These are phyloP conservation scores for Nicotiana tomentosiformis DNA, from an alignment of 257 asterid species.

Conservation along the genomic window DNA sequence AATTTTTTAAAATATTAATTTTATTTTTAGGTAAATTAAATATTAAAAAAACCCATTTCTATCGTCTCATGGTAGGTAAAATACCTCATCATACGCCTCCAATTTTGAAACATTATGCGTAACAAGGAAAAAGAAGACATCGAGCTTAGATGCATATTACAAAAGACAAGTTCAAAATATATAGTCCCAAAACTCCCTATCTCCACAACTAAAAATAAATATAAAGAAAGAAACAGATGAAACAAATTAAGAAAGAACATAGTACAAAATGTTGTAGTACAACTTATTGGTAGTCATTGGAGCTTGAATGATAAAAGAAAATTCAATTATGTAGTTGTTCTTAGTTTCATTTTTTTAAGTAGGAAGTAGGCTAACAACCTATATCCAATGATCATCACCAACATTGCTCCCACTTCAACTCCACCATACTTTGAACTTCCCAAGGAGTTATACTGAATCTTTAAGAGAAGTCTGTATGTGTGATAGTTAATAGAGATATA, in stretches of 20 bases:
- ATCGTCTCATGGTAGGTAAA: not conserved
- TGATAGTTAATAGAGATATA: constrained; percentile 37
- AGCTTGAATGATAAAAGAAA: not conserved
- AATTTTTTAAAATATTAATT: no score
- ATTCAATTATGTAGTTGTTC: constrained; percentile 1
- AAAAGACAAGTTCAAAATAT: not conserved
- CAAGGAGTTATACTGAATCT: constrained; percentile 29
- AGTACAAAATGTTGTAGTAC: constrained; percentile 1
- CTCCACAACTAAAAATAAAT: not conserved
- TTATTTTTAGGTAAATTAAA: no score
- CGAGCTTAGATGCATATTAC: not conserved
- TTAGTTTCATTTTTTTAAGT: constrained; percentile 28
- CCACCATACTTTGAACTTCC: constrained; percentile 13
- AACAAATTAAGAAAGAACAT: not conserved
- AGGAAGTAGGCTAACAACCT: constrained; percentile 30
- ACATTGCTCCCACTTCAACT: constrained; percentile 38
- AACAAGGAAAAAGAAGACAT: not conserved
- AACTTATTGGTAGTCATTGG: not conserved
- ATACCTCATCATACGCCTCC: not conserved
- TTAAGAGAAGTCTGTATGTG: constrained; percentile 36
- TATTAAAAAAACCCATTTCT: no score
- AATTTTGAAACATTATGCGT: not conserved
- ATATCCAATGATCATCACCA: constrained; percentile 36
- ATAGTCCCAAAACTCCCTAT: not conserved
- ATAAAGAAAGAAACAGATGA: not conserved